These are phyloP conservation scores for Volvox reticuliferus DNA, from an alignment of 139 green algal genomes.

Conservation along the genomic window DNA sequence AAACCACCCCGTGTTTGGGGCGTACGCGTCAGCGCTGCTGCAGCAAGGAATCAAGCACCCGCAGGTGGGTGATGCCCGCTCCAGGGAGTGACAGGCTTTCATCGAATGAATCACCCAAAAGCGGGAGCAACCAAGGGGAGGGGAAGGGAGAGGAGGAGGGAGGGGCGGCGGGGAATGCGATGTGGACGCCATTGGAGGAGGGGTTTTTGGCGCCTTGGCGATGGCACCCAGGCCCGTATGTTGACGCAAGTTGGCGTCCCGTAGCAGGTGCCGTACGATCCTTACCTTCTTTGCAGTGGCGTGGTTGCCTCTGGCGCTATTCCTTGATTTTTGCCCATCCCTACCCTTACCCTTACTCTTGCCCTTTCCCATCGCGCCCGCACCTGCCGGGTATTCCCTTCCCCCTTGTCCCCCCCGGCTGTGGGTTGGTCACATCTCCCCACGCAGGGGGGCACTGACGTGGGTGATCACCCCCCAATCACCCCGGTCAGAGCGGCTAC, in stretches of 20 bases:
- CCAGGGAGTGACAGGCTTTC: too few relatives aligned
- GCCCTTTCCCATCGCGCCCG: background rate
- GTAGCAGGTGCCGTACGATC: too few relatives aligned
- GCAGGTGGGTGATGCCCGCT: conserved; percentile 61
- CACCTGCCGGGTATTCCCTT: too few relatives aligned
- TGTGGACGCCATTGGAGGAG: too few relatives aligned
- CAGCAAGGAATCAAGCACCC: conserved; percentile 55
- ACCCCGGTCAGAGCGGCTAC: conserved; percentile 84
- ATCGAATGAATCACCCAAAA: too few relatives aligned
- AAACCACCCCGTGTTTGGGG: conserved; percentile 83
- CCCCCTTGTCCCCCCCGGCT: background rate
- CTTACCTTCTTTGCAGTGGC: too few relatives aligned
- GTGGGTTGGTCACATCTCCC: background rate
- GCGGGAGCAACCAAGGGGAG: too few relatives aligned
- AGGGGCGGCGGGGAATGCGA: too few relatives aligned
- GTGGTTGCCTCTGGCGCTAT: background rate
- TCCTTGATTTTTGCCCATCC: background rate
- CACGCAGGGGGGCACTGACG: conserved; percentile 74
- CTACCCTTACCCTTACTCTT: background rate
- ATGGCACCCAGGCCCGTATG: too few relatives aligned
- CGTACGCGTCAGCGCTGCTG: conserved; percentile 80
- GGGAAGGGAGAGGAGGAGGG: too few relatives aligned
- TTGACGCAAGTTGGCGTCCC: too few relatives aligned
- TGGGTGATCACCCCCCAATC: conserved; percentile 94
- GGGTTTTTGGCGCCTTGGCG: too few relatives aligned